Percentiles rank a stretch among this genome's conserved stretches.
Conservation (phyloP, 495 filamentous ascomycete genomes). For the Rhypophila decipiens region DNA sequence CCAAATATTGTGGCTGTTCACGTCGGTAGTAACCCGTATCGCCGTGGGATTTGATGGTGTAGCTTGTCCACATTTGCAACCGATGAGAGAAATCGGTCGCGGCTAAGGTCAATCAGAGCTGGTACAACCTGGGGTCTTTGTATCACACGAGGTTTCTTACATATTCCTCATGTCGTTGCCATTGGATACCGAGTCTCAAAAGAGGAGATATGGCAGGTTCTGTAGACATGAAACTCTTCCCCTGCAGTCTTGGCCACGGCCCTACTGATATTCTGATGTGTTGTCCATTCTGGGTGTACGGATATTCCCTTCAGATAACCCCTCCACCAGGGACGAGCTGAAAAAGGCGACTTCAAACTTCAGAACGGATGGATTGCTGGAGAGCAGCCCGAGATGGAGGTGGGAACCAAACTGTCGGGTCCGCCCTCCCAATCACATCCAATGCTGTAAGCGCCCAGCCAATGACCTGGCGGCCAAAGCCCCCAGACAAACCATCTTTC, state of each 20-base stretch:
- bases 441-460: not conserved
- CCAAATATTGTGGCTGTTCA: no score
- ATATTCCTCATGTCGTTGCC: not conserved
- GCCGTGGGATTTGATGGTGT: no score
- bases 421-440: not conserved
- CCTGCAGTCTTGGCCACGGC: not conserved
- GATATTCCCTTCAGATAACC: not conserved
- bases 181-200: not conserved
- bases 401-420: not conserved
- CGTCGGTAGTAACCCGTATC: no score
- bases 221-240: not conserved
- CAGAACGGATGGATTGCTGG: not conserved
- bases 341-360: not conserved
- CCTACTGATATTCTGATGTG: not conserved
- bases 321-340: not conserved
- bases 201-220: conserved; percentile 1
- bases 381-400: not conserved
- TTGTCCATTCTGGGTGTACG: not conserved
- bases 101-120: no score
- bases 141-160: no score
- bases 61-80: no score
- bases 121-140: no score
- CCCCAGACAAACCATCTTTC: not conserved
- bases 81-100: no score
- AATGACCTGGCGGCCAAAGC: not conserved